These are phyloP conservation scores for Hypoxylon sp. DNA, from an alignment of 2,329 filamentous ascomycete genomes.

Conservation along the genomic window DNA sequence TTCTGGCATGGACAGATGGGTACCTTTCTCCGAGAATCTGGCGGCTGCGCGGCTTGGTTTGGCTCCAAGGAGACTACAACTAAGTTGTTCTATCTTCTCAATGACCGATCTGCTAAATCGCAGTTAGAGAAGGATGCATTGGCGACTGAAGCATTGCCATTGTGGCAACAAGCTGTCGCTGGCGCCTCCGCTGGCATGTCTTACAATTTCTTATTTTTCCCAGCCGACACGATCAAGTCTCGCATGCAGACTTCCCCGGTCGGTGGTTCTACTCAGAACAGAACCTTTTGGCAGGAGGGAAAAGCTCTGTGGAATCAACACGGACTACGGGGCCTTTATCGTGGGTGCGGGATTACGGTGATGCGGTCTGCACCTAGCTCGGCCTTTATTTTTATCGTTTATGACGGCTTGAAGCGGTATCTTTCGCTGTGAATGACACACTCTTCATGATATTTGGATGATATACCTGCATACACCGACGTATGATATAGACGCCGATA, in stretches of 20 bases:
- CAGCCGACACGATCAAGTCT: constrained; percentile 96
- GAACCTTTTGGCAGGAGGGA: constrained; percentile 80
- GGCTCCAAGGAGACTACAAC: constrained; percentile 87
- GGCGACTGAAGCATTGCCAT: constrained; percentile 70
- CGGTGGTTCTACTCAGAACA: constrained; percentile 64
- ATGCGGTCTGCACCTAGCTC: constrained; percentile 90
- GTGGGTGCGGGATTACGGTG: constrained; percentile 95
- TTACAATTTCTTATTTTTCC: constrained; percentile 98
- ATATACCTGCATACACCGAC: constrained; percentile 29
- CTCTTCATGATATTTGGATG: constrained; percentile 52
- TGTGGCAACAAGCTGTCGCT: constrained; percentile 89
- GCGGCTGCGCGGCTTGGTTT: constrained; percentile 95
- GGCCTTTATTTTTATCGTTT: constrained; percentile 98
- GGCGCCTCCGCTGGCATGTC: constrained; percentile 90
- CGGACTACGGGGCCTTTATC: constrained; percentile 87
- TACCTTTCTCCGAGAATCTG: constrained; percentile 92
- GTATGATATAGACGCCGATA: constrained; percentile 30
- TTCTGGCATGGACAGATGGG: constrained; percentile 98
- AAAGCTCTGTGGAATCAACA: constrained; percentile 83
- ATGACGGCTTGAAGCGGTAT: constrained; percentile 83
- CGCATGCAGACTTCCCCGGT: constrained; percentile 92
- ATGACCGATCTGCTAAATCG: constrained; percentile 59
- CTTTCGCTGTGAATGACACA: constrained; percentile 63
- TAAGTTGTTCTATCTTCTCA: constrained; percentile 74
- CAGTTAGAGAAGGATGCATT: constrained; percentile 58